Percentiles rank a stretch among this genome's conserved stretches.
These are phyloP conservation scores for Aspergillus sp. DNA, from an alignment of 2,329 filamentous ascomycete species.

Conservation along the genomic window DNA sequence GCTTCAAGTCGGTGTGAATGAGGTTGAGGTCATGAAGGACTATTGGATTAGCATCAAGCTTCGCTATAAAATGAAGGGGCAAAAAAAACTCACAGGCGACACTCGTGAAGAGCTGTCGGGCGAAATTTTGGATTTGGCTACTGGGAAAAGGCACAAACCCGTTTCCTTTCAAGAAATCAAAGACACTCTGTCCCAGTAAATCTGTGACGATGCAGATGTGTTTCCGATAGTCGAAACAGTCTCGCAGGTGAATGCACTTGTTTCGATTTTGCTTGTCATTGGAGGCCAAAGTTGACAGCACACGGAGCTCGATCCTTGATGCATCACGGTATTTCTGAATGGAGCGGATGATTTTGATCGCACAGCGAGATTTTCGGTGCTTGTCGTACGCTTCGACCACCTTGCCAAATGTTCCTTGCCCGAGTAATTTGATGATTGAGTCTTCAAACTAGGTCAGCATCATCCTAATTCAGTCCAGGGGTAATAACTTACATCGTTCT, in stretches of 20 bases:
- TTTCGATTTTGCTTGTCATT: slow-evolving; percentile 92
- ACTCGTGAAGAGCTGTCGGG: slow-evolving; percentile 92
- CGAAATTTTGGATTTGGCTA: slow-evolving; percentile 97
- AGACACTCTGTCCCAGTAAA: slow-evolving; percentile 87
- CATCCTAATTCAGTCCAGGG: neutral
- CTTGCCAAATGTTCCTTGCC: slow-evolving; percentile 97
- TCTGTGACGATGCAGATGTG: slow-evolving; percentile 87
- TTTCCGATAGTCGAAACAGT: slow-evolving; percentile 95
- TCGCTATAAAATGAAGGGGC: slow-evolving; percentile 1
- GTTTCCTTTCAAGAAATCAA: slow-evolving; percentile 96
- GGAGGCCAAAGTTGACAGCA: slow-evolving; percentile 83
- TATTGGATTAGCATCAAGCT: slow-evolving; percentile 37
- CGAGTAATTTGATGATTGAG: slow-evolving; percentile 80
- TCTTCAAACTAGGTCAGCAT: slow-evolving; percentile 50
- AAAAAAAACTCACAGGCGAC: slow-evolving; percentile 75
- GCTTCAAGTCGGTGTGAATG: slow-evolving; percentile 80
- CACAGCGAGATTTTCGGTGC: slow-evolving; percentile 72
- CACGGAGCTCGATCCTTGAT: slow-evolving; percentile 87
- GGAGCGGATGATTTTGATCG: slow-evolving; percentile 96
- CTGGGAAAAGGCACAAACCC: slow-evolving; percentile 95
- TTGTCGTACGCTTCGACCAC: slow-evolving; percentile 89
- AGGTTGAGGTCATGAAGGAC: slow-evolving; percentile 95
- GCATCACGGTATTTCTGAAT: slow-evolving; percentile 98
- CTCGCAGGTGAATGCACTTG: slow-evolving; percentile 90
- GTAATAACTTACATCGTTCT: slow-evolving; percentile 68